Conservation (phyloP, 257 asterid species). For the Leptodermis oblonga region DNA sequence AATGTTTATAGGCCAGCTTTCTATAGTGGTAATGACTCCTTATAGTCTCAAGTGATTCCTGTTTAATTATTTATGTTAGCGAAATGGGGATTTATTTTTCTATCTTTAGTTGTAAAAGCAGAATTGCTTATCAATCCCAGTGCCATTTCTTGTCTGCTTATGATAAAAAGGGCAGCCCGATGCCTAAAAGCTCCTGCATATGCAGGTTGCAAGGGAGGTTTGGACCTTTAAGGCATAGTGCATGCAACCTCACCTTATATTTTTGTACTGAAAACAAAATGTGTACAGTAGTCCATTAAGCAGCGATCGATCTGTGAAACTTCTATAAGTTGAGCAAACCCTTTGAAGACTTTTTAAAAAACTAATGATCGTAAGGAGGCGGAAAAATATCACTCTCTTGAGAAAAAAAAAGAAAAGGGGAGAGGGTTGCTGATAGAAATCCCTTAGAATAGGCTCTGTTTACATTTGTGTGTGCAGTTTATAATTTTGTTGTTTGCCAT, state of each 20-base stretch:
- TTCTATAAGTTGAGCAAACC: neutral
- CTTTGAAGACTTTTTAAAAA: neutral
- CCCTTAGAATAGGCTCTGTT: neutral
- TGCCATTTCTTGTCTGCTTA: neutral
- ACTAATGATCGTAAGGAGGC: neutral
- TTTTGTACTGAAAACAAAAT: neutral
- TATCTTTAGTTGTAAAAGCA: neutral
- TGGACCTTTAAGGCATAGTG: neutral
- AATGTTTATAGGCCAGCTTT: too few relatives aligned
- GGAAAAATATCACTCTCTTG: neutral
- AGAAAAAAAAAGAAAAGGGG: neutral
- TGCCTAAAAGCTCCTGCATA: neutral
- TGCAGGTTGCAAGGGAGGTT: neutral
- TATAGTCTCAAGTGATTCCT: neutral
- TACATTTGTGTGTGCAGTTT: neutral
- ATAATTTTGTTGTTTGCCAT: slow-evolving; percentile 14
- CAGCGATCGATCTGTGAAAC: neutral
- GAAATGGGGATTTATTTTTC: neutral
- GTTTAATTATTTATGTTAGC: neutral
- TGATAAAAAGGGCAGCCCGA: neutral
- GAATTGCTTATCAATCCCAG: neutral
- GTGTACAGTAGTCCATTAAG: neutral
- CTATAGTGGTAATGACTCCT: neutral
- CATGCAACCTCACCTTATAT: neutral
- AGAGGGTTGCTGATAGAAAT: too few relatives aligned